Conservation (phyloP, 352 stramenopile species). For the Phytophthora podocarpi region DNA sequence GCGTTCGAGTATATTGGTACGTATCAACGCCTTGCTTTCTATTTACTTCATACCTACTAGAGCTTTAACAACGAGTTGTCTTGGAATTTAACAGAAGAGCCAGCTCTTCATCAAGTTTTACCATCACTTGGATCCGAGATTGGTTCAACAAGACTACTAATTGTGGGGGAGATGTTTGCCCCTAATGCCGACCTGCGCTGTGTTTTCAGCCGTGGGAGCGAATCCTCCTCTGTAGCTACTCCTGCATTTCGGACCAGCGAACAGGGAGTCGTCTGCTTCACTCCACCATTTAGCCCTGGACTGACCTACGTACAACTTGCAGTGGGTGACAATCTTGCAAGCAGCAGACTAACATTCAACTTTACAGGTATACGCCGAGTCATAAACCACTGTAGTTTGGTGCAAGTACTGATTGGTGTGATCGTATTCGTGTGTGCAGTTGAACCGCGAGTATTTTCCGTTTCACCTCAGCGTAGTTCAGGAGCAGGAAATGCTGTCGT, state of each 20-base stretch:
- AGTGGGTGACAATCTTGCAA: constrained; percentile 15
- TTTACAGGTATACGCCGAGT: constrained; percentile 25
- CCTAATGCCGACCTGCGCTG: constrained; percentile 15
- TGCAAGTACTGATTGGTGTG: neutral
- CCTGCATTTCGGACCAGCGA: constrained; percentile 28
- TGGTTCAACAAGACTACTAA: constrained; percentile 35
- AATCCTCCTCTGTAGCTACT: neutral
- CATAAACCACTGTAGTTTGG: neutral
- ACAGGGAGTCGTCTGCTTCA: constrained; percentile 28
- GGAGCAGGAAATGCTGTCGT: constrained; percentile 11
- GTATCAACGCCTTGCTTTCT: neutral
- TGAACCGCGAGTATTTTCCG: constrained; percentile 26
- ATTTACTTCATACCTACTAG: neutral
- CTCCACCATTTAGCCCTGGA: constrained; percentile 26
- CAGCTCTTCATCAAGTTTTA: constrained; percentile 27
- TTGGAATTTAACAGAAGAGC: constrained; percentile 29
- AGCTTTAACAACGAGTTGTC: neutral
- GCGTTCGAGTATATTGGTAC: constrained; percentile 44
- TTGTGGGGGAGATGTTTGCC: constrained; percentile 38
- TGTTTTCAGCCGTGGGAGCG: constrained; percentile 16
- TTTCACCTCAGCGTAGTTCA: constrained; percentile 29
- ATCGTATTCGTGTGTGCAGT: constrained; percentile 19
- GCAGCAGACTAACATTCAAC: constrained; percentile 26
- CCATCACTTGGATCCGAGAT: constrained; percentile 38
- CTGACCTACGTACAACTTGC: constrained; percentile 19